phyloP scores from a whole-genome alignment of 2,329 filamentous ascomycete species.

The Epicoccum nigrum region DNA sequence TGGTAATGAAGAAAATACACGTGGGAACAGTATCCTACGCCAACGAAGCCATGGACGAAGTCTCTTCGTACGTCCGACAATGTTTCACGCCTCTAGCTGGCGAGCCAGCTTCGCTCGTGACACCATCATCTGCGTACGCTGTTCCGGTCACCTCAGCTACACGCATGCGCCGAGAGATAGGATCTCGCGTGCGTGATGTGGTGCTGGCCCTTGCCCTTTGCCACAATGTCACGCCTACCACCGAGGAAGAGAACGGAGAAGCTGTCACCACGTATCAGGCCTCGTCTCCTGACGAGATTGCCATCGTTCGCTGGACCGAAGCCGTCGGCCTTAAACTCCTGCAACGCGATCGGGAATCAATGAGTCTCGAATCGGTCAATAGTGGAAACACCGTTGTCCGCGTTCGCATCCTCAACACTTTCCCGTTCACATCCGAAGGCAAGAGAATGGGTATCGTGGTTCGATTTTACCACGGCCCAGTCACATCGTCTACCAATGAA shows the following conservation, averaged over 20 bases:
- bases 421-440: slow-evolving; percentile 96
- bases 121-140: slow-evolving; percentile 74
- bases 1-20: slow-evolving; percentile 99
- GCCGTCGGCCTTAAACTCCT: slow-evolving; percentile 84
- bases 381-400: slow-evolving; percentile 77
- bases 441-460: slow-evolving; percentile 99
- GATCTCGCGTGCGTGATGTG: slow-evolving; percentile 88
- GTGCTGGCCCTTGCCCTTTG: slow-evolving; percentile 91
- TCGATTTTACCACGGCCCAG: slow-evolving; percentile 66
- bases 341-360: slow-evolving; percentile 84
- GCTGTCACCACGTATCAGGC: slow-evolving; percentile 88
- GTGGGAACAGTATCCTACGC: slow-evolving; percentile 98
- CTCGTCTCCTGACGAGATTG: slow-evolving; percentile 96
- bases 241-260: slow-evolving; percentile 79
- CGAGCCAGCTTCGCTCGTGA: slow-evolving; percentile 61
- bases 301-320: slow-evolving; percentile 95
- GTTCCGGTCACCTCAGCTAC: slow-evolving; percentile 70
- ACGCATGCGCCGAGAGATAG: slow-evolving; percentile 89
- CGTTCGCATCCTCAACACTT: slow-evolving; percentile 89
- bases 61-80: slow-evolving; percentile 82
- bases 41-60: slow-evolving; percentile 98
- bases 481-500: slow-evolving; percentile 53
- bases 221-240: slow-evolving; percentile 94
- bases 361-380: slow-evolving; percentile 78
- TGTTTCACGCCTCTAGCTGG: slow-evolving; percentile 66